A percentile compares a stretch with the other conserved stretches of the same genome.
Evolutionary conservation across 1,139 yeast species (phyloP).

Genomic region (Komagataea norvegica): DNA sequence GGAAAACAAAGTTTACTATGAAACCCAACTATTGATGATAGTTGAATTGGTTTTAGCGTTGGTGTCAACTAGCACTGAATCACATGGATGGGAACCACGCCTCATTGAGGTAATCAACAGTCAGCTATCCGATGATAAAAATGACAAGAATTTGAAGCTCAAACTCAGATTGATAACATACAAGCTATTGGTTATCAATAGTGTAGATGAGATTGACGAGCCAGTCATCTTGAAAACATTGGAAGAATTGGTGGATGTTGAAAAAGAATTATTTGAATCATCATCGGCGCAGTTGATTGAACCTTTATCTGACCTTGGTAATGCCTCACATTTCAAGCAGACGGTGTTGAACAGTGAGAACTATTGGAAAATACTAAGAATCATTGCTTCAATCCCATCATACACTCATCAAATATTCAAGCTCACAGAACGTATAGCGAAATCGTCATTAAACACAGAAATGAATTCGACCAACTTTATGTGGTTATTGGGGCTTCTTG

Average conservation of each 20-base stretch:
- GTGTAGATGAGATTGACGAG: neutral
- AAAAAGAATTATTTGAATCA: constrained; percentile 25
- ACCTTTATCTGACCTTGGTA: constrained; percentile 42
- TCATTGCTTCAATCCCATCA: constrained; percentile 51
- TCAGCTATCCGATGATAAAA: constrained; percentile 7
- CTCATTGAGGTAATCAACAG: constrained; percentile 11
- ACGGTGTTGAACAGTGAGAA: constrained; percentile 41
- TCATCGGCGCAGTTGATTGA: constrained; percentile 48
- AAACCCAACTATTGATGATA: constrained; percentile 51
- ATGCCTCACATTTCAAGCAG: constrained; percentile 46
- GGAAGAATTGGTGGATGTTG: constrained; percentile 19
- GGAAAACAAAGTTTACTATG: constrained; percentile 42
- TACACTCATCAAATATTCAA: constrained; percentile 46
- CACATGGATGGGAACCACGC: constrained; percentile 17
- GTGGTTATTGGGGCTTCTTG: constrained; percentile 63
- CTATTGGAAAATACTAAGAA: constrained; percentile 62
- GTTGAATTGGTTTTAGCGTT: constrained; percentile 53
- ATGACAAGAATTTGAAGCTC: constrained; percentile 12
- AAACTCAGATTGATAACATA: constrained; percentile 23
- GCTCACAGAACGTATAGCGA: constrained; percentile 44
- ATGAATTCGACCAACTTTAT: constrained; percentile 48
- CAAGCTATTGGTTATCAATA: constrained; percentile 15
- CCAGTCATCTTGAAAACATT: constrained; percentile 6
- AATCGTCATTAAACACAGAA: constrained; percentile 23
- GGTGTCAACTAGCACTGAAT: constrained; percentile 41